phyloP scores from a whole-genome alignment of 2,329 filamentous ascomycete species.

The Phoma sp. region DNA sequence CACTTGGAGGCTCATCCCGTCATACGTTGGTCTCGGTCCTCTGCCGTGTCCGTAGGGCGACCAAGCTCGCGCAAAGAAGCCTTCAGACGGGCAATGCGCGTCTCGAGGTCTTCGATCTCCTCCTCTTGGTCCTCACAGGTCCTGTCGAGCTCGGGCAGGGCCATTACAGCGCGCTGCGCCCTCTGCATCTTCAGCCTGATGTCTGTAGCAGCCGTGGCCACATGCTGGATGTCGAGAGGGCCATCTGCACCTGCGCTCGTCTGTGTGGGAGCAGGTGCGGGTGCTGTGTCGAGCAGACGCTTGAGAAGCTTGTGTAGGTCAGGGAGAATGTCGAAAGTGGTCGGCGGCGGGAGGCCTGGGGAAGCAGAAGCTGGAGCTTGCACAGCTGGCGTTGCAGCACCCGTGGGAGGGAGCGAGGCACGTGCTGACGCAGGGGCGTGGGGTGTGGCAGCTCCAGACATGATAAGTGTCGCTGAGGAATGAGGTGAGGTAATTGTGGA shows the following conservation, averaged over 20 bases:
- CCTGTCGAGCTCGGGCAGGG: slow-evolving; percentile 73
- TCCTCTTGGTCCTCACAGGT: slow-evolving; percentile 71
- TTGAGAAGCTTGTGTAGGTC: slow-evolving; percentile 79
- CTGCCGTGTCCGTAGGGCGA: slow-evolving; percentile 25
- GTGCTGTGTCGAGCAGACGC: slow-evolving; percentile 65
- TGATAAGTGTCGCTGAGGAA: slow-evolving; percentile 23
- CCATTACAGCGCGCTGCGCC: slow-evolving; percentile 70
- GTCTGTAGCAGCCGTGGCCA: slow-evolving; percentile 77
- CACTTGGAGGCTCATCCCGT: slow-evolving; percentile 39
- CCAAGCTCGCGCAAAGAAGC: slow-evolving; percentile 42
- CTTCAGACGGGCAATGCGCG: slow-evolving; percentile 67
- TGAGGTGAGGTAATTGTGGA: slow-evolving; percentile 6
- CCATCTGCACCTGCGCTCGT: slow-evolving; percentile 35
- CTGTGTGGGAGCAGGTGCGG: slow-evolving; percentile 35
- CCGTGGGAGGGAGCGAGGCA: slow-evolving; percentile 43
- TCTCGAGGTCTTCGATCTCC: slow-evolving; percentile 72
- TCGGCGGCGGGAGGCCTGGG: slow-evolving; percentile 73
- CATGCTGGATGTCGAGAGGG: slow-evolving; percentile 72
- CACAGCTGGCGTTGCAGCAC: slow-evolving; percentile 36
- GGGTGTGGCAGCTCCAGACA: slow-evolving; percentile 45
- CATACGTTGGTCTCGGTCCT: slow-evolving; percentile 45
- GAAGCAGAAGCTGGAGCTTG: slow-evolving; percentile 50
- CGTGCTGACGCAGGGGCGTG: slow-evolving; percentile 39
- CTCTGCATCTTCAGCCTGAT: slow-evolving; percentile 85
- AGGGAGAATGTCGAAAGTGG: slow-evolving; percentile 84